A percentile compares a stretch with the other conserved stretches of the same genome.
Evolutionary conservation across 2,329 filamentous ascomycete genomes (phyloP).

Genomic region (Aureobasidium uvarum): DNA sequence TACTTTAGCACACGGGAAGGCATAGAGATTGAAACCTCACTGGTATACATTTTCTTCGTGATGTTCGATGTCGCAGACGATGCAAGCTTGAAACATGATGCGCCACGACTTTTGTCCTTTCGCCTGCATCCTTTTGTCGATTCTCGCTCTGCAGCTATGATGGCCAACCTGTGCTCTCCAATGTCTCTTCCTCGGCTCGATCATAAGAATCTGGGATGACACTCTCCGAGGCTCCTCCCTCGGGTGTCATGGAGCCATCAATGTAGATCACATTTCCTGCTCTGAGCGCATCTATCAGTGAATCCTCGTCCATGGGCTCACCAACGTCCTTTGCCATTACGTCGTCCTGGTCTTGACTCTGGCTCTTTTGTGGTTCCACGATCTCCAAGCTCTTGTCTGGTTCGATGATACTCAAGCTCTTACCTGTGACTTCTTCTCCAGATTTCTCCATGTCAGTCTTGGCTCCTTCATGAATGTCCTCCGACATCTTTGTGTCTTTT

Average conservation of each 20-base stretch:
- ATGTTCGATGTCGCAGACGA: not conserved
- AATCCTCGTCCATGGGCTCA: not conserved
- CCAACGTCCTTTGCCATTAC: not conserved
- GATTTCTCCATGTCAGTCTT: too few relatives aligned
- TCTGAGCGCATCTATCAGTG: not conserved
- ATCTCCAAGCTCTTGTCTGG: too few relatives aligned
- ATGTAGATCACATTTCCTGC: not conserved
- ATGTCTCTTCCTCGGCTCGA: not conserved
- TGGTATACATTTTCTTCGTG: not conserved
- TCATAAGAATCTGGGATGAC: not conserved
- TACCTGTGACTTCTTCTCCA: too few relatives aligned
- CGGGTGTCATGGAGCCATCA: not conserved
- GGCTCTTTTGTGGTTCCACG: too few relatives aligned
- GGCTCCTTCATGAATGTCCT: too few relatives aligned
- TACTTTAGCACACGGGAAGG: too few relatives aligned
- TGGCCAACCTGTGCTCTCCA: not conserved
- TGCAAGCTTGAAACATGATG: not conserved
- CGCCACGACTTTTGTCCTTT: slow-evolving; percentile 14
- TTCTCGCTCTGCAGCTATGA: not conserved
- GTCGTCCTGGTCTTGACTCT: too few relatives aligned
- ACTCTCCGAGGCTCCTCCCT: not conserved
- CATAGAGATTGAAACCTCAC: too few relatives aligned
- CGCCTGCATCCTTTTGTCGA: not conserved
- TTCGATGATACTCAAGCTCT: too few relatives aligned
- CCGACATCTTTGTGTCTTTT: too few relatives aligned